A percentile compares a stretch with the other conserved stretches of the same genome.
Conservation (phyloP, 495 filamentous ascomycete species). For the Trichoderma reesei region DNA sequence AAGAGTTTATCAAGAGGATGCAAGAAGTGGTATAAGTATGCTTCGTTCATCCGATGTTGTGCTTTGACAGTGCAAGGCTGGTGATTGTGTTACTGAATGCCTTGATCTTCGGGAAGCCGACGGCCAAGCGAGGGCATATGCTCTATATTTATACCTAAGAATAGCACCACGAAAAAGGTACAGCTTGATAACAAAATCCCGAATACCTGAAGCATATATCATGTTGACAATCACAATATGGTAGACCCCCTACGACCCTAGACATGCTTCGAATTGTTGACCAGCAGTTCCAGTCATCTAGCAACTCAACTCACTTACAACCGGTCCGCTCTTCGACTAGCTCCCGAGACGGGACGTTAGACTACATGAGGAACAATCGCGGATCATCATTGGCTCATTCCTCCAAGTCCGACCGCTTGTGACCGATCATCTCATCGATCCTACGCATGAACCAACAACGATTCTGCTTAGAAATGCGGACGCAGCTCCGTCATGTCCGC, state of each 20-base stretch:
- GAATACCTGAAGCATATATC: not conserved
- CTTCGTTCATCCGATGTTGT: not conserved
- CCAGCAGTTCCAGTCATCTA: no score
- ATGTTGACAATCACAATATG: no score
- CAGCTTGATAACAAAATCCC: not conserved
- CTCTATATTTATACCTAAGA: not conserved
- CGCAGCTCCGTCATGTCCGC: not conserved
- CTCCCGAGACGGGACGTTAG: not conserved
- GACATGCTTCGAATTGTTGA: no score
- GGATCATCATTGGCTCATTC: not conserved
- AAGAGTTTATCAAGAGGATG: not conserved
- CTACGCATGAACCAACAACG: not conserved
- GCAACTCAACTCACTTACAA: no score
- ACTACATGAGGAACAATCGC: not conserved
- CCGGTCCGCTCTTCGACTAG: not conserved
- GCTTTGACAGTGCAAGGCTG: not conserved
- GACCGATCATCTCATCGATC: not conserved
- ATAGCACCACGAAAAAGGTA: not conserved
- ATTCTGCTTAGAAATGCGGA: not conserved
- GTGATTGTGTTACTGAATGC: not conserved
- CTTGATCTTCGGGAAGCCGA: not conserved
- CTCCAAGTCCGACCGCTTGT: no score
- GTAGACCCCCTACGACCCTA: no score
- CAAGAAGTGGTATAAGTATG: not conserved
- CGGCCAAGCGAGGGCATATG: not conserved